phyloP scores from a whole-genome alignment of 2,329 filamentous ascomycete species.

The Aureobasidium sp. region DNA sequence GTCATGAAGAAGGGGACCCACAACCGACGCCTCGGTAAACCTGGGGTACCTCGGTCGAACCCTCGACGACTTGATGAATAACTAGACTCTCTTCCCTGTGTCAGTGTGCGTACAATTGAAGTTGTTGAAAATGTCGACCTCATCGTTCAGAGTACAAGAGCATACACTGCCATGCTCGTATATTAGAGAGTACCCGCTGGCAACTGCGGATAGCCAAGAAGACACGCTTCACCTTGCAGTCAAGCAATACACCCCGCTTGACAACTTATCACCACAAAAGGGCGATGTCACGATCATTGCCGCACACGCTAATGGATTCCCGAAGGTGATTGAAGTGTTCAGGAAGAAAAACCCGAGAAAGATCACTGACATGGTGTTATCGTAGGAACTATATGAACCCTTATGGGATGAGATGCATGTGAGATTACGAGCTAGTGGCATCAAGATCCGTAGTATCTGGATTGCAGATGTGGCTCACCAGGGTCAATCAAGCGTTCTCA shows the following conservation, averaged over 20 bases:
- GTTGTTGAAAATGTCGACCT: conserved; percentile 29
- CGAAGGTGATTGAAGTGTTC: conserved; percentile 48
- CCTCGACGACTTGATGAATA: not conserved
- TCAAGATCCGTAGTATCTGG: conserved; percentile 76
- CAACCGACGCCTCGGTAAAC: conserved; percentile 5
- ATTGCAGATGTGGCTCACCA: conserved; percentile 85
- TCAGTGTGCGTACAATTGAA: not conserved
- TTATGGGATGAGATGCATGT: conserved; percentile 76
- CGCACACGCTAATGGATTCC: conserved; percentile 86
- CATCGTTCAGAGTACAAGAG: conserved; percentile 59
- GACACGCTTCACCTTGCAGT: conserved; percentile 66
- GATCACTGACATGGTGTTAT: not conserved
- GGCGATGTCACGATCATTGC: conserved; percentile 81
- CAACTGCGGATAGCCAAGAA: conserved; percentile 65
- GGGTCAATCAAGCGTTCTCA: conserved; percentile 69
- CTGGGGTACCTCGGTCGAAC: conserved; percentile 6
- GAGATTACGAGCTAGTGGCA: conserved; percentile 49
- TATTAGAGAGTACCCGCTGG: conserved; percentile 72
- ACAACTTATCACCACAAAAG: conserved; percentile 59
- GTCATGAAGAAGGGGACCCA: not conserved
- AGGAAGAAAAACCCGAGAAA: not conserved
- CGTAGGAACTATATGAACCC: conserved; percentile 81
- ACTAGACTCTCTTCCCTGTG: not conserved
- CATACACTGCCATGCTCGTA: conserved; percentile 69
- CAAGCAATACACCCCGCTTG: conserved; percentile 79